Percentiles rank a stretch among this genome's conserved stretches.
phyloP scores from a whole-genome alignment of 2,329 filamentous ascomycete species.

The Diaporthe ampelina region DNA sequence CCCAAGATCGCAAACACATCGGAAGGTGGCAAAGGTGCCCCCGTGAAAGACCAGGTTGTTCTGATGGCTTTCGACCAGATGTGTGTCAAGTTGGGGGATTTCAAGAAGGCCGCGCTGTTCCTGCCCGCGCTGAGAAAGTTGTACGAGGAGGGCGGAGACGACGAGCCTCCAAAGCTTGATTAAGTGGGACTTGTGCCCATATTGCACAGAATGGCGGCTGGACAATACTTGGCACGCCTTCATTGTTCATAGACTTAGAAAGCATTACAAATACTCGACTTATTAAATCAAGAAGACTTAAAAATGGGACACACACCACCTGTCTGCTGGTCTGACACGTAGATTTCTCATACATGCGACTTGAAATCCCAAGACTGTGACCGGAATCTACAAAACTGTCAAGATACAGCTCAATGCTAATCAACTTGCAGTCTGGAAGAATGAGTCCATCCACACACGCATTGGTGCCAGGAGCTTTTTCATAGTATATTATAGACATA shows the following conservation, averaged over 20 bases:
- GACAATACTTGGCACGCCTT: not conserved
- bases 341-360: not conserved
- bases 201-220: not conserved
- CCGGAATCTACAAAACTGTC: not conserved
- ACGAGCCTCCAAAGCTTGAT: constrained; percentile 38
- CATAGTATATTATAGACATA: not conserved
- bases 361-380: not conserved
- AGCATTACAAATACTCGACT: not conserved
- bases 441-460: not conserved
- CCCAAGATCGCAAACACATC: constrained; percentile 70
- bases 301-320: not conserved
- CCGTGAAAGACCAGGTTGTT: constrained; percentile 68
- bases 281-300: not conserved
- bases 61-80: constrained; percentile 86
- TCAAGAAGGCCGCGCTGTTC: constrained; percentile 75
- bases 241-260: not conserved
- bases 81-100: constrained; percentile 78
- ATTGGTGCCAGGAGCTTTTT: not conserved
- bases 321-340: not conserved
- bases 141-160: constrained; percentile 59
- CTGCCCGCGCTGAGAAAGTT: constrained; percentile 71
- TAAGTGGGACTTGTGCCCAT: not conserved
- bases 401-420: not conserved
- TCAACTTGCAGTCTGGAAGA: not conserved
- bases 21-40: constrained; percentile 44